These are phyloP conservation scores for Dittrichia graveolens DNA, from an alignment of 129 eudicot genomes.

Conservation along the genomic window DNA sequence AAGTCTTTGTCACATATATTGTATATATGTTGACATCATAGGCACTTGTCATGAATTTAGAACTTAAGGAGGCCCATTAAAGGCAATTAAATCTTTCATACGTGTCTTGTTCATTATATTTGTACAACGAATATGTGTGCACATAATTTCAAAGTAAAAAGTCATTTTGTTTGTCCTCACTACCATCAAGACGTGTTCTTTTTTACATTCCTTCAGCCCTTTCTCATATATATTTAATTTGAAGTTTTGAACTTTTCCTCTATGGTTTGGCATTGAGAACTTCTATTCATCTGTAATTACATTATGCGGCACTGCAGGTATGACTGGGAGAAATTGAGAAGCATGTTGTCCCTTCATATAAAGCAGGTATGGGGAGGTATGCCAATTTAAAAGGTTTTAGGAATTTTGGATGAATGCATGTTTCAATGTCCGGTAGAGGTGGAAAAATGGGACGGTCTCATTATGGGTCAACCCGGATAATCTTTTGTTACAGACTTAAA, in stretches of 20 bases:
- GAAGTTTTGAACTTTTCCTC: neutral
- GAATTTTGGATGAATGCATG: neutral
- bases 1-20: too few species aligned
- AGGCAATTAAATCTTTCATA: neutral
- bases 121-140: neutral
- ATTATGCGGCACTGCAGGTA: conserved; percentile 46
- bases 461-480: neutral
- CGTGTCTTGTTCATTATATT: neutral
- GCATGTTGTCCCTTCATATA: conserved; percentile 71
- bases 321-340: conserved; percentile 79
- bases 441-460: neutral
- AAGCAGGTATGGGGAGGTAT: conserved; percentile 85
- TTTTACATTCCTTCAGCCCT: conserved; percentile 1
- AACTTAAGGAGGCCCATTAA: too few species aligned
- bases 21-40: too few species aligned
- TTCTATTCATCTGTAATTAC: neutral
- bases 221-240: neutral
- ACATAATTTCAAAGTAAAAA: neutral
- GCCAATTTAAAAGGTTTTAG: conserved; percentile 31
- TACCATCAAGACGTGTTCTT: neutral
- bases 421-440: neutral
- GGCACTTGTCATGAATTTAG: too few species aligned
- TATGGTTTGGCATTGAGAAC: conserved; percentile 12
- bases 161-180: neutral
- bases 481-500: neutral